These are phyloP conservation scores for Fusarium sp. DNA, from an alignment of 2,329 filamentous ascomycete genomes.

Conservation along the genomic window DNA sequence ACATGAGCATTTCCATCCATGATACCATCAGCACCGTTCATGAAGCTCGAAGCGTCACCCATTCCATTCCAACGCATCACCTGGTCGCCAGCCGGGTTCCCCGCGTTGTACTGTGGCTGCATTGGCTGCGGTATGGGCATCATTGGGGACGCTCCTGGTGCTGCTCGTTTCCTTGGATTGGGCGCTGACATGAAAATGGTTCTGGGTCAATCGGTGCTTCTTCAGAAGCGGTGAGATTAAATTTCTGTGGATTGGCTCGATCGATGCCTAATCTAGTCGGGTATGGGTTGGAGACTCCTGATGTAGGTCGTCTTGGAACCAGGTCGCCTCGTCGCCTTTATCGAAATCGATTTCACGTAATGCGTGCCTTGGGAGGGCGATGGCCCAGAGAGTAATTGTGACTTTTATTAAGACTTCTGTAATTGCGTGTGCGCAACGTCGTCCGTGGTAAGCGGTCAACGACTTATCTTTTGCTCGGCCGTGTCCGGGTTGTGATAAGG, in stretches of 20 bases:
- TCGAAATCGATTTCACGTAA: slow-evolving; percentile 1
- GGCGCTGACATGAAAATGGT: slow-evolving; percentile 55
- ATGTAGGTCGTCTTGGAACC: slow-evolving; percentile 5
- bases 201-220: slow-evolving; percentile 15
- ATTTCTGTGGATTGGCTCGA: slow-evolving; percentile 12
- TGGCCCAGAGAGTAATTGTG: neutral
- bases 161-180: slow-evolving; percentile 75
- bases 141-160: slow-evolving; percentile 75
- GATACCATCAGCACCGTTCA: slow-evolving; percentile 33
- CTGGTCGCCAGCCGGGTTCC: slow-evolving; percentile 58
- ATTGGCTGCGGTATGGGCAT: slow-evolving; percentile 62
- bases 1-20: slow-evolving; percentile 46
- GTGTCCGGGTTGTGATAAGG: slow-evolving; percentile 4
- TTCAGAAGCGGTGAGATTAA: slow-evolving; percentile 12
- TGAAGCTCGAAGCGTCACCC: slow-evolving; percentile 50
- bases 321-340: slow-evolving; percentile 15
- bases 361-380: neutral
- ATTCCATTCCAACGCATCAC: slow-evolving; percentile 57
- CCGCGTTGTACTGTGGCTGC: slow-evolving; percentile 57
- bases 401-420: slow-evolving; percentile 15
- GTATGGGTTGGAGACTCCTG: slow-evolving; percentile 23
- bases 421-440: slow-evolving; percentile 5
- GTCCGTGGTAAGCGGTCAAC: slow-evolving; percentile 20
- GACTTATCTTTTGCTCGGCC: neutral
- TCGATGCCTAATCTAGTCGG: slow-evolving; percentile 34